Evolutionary conservation across 2,329 filamentous ascomycete species (phyloP).

Genomic region (Biscogniauxia mediterranea): DNA sequence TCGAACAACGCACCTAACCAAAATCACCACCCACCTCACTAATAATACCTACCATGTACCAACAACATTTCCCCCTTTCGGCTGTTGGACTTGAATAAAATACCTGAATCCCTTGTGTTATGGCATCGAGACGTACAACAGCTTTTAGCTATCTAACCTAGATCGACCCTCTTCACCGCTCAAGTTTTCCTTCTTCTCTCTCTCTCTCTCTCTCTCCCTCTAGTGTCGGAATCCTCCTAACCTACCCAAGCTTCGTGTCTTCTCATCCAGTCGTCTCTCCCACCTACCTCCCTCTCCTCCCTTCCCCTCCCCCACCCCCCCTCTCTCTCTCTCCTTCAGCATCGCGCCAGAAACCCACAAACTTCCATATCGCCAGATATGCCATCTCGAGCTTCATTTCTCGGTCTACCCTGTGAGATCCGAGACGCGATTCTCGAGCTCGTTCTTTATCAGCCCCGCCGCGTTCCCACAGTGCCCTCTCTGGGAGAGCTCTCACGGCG

Average conservation of each 20-base stretch:
- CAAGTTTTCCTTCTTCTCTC: background rate
- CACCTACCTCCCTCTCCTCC: background rate
- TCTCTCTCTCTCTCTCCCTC: background rate
- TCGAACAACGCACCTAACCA: too few species aligned
- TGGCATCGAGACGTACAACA: slow-evolving; percentile 6
- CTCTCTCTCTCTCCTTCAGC: too few species aligned
- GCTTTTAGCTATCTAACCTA: background rate
- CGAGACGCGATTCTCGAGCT: background rate
- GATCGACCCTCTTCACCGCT: background rate
- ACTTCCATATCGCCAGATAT: background rate
- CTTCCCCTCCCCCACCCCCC: background rate
- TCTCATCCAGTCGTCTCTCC: background rate
- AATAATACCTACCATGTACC: too few species aligned
- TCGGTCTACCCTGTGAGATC: slow-evolving; percentile 1
- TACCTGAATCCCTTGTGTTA: background rate
- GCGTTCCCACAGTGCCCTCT: background rate
- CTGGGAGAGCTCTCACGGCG: background rate
- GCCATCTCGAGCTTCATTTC: background rate
- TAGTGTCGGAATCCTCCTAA: background rate
- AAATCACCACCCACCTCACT: too few species aligned
- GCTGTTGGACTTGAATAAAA: too few species aligned
- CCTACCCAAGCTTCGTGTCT: background rate
- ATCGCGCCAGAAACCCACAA: background rate
- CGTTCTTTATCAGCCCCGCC: background rate
- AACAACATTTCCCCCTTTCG: too few species aligned